These are phyloP conservation scores for Blastobotrys americana DNA, from an alignment of 805 yeast genomes.

Conservation along the genomic window DNA sequence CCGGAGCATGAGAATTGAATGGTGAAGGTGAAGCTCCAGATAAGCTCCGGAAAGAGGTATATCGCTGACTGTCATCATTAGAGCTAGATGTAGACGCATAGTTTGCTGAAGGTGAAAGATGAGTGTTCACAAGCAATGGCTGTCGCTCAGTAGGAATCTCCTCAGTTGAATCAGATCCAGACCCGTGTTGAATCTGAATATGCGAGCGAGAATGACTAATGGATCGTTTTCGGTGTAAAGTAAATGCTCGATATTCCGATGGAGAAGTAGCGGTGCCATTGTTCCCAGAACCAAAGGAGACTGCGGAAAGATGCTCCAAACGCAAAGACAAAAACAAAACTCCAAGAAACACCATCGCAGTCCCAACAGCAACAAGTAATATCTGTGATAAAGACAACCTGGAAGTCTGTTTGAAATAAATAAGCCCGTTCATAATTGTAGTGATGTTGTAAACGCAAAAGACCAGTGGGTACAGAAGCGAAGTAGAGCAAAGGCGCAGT, in stretches of 20 bases:
- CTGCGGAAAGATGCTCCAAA: constrained; percentile 7
- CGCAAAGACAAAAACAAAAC: constrained; percentile 61
- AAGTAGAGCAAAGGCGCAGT: constrained; percentile 59
- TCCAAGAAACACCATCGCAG: constrained; percentile 42
- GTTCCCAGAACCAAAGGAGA: no score
- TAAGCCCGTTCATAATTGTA: constrained; percentile 58
- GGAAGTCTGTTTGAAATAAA: constrained; percentile 48
- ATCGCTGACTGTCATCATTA: constrained; percentile 13
- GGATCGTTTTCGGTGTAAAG: neutral
- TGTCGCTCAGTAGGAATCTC: neutral
- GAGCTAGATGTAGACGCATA: neutral
- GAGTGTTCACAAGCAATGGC: constrained; percentile 2
- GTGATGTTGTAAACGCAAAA: constrained; percentile 74
- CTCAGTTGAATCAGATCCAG: neutral
- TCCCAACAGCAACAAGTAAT: constrained; percentile 43
- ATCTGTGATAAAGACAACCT: constrained; percentile 32
- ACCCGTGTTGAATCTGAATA: neutral
- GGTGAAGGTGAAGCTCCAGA: constrained; percentile 13
- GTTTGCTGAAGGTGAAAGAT: neutral
- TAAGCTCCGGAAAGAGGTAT: constrained; percentile 27
- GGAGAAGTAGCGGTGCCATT: no score
- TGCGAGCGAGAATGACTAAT: neutral
- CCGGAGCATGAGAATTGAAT: constrained; percentile 17
- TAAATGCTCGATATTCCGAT: neutral
- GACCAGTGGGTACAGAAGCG: constrained; percentile 75